These are phyloP conservation scores for Leucogyrophana mollusca DNA, from an alignment of 768 basidiomycete species.

Conservation along the genomic window DNA sequence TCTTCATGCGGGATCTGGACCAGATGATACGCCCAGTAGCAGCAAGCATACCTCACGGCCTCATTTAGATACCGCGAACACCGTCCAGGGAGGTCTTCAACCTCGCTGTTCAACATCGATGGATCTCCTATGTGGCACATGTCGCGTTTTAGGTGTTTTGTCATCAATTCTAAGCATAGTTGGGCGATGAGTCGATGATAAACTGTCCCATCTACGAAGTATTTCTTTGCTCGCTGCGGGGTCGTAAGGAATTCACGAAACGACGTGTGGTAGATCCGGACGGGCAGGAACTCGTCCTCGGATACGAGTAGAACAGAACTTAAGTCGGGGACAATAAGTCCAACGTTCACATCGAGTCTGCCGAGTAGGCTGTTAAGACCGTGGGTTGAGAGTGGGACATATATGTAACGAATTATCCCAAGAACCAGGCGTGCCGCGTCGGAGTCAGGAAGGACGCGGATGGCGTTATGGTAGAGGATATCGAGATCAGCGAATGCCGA, in stretches of 20 bases:
- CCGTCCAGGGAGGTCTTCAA: conserved; percentile 12
- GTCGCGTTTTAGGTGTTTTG: conserved; percentile 9
- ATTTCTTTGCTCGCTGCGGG: conserved; percentile 15
- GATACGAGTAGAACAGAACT: conserved; percentile 15
- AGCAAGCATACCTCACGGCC: conserved; percentile 15
- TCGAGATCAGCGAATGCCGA: conserved; percentile 15
- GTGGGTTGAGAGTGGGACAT: conserved; percentile 11
- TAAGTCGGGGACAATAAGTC: conserved; percentile 17
- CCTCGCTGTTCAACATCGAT: conserved; percentile 10
- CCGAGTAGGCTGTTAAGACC: conserved; percentile 9
- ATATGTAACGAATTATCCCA: conserved; percentile 15
- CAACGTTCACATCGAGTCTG: conserved; percentile 12
- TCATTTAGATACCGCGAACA: conserved; percentile 7
- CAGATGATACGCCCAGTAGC: conserved; percentile 17
- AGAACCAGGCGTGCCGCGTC: conserved; percentile 15
- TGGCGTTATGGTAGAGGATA: conserved; percentile 13
- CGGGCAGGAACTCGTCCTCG: conserved; percentile 10
- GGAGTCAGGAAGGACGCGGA: conserved; percentile 13
- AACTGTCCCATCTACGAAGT: conserved; percentile 2
- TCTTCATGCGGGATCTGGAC: conserved; percentile 8
- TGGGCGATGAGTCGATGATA: conserved; percentile 16
- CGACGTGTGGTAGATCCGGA: conserved; percentile 20
- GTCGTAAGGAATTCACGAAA: conserved; percentile 19
- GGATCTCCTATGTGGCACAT: conserved; percentile 16
- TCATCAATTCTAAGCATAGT: conserved; percentile 16